Evolutionary conservation across 495 filamentous ascomycete species (phyloP).

Genomic region (Thermothielavioides terrestris): DNA sequence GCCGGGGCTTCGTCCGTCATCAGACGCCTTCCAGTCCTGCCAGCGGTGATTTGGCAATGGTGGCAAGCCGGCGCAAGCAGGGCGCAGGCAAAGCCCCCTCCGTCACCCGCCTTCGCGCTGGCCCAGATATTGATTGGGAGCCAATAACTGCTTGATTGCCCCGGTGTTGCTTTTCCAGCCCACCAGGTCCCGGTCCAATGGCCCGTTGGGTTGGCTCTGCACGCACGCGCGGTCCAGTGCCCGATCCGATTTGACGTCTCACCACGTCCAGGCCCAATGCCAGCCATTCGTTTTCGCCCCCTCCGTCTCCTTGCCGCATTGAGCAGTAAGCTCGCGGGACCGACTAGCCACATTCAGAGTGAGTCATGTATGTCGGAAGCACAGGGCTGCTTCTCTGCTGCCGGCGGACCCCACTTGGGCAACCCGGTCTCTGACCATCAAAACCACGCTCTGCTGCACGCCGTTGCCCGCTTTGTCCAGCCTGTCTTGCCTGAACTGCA

Average conservation of each 20-base stretch:
- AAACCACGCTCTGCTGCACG: conserved; percentile 21
- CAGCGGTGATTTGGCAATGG: conserved; percentile 29
- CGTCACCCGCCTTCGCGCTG: too few relatives aligned
- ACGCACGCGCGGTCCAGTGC: conserved; percentile 1
- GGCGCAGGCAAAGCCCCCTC: conserved; percentile 3
- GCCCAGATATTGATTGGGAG: too few relatives aligned
- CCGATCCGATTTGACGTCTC: conserved; percentile 22
- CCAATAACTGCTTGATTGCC: too few relatives aligned
- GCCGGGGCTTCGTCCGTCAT: not conserved
- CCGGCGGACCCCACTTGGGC: not conserved
- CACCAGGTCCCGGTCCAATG: too few relatives aligned
- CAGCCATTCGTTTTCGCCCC: conserved; percentile 15
- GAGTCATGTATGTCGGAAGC: too few relatives aligned
- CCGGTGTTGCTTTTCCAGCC: not conserved
- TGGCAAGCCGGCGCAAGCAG: conserved; percentile 9
- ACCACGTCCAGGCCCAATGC: conserved; percentile 26
- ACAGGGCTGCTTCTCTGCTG: too few relatives aligned
- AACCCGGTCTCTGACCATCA: conserved; percentile 1
- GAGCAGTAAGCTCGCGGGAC: conserved; percentile 16
- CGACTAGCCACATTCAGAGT: conserved; percentile 21
- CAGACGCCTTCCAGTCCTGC: not conserved
- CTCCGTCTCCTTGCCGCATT: conserved; percentile 9
- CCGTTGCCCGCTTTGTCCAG: conserved; percentile 17
- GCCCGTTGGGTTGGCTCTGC: not conserved
- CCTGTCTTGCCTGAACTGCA: conserved; percentile 12